phyloP scores from a whole-genome alignment of 179 eudicot species.

The Silene coronaria region DNA sequence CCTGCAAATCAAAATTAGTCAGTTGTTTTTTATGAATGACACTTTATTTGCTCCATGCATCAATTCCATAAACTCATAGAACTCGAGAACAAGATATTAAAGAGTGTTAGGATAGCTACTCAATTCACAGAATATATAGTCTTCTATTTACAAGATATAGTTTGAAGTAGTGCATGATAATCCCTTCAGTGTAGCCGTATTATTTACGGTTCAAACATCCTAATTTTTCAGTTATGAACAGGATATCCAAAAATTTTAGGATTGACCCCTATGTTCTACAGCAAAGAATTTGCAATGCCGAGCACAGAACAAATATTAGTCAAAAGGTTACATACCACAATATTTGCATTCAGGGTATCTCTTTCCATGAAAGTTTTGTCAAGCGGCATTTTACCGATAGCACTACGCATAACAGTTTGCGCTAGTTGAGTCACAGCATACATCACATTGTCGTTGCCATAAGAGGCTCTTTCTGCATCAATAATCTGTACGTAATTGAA shows the following conservation, averaged over 20 bases:
- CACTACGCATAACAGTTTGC: constrained; percentile 96
- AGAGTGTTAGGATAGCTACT: no score
- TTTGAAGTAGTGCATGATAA: not conserved
- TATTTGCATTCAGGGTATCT: constrained; percentile 74
- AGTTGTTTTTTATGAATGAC: not conserved
- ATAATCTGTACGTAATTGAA: constrained; percentile 46
- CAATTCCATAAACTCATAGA: no score
- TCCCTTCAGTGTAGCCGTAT: not conserved
- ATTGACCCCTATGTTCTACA: not conserved
- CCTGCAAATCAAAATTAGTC: constrained; percentile 32
- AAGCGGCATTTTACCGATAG: constrained; percentile 86
- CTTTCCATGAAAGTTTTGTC: constrained; percentile 94
- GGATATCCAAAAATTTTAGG: not conserved
- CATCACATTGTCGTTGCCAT: constrained; percentile 86
- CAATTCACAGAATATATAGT: no score
- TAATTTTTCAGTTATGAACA: not conserved
- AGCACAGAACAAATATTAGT: not conserved
- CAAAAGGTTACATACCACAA: constrained; percentile 54
- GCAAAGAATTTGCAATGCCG: not conserved
- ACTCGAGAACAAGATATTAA: no score
- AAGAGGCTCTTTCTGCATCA: constrained; percentile 77
- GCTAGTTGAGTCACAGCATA: constrained; percentile 87
- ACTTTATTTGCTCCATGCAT: no score
- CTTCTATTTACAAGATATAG: not conserved
- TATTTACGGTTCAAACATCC: not conserved